Evolutionary conservation across 176 grass and related monocot genomes (phyloP).

Genomic region (Musa troglodytarum): DNA sequence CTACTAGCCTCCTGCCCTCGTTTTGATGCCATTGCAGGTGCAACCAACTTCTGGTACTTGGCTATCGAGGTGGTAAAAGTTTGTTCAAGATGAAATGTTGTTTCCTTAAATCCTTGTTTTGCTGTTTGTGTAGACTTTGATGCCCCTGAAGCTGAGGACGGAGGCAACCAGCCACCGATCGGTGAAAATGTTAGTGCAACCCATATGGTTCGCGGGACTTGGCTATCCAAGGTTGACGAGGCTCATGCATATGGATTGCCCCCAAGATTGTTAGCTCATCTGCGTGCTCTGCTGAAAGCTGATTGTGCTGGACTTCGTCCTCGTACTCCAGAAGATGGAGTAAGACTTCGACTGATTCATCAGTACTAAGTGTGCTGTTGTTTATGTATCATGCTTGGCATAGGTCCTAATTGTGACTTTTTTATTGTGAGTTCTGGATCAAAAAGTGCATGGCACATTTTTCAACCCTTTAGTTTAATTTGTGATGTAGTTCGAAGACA

Average conservation of each 20-base stretch:
- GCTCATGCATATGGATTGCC: conserved; percentile 54
- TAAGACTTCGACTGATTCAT: conserved; percentile 19
- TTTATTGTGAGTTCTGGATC: too few species aligned
- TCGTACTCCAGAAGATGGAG: conserved; percentile 25
- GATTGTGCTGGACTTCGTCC: conserved; percentile 17
- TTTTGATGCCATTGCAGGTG: too few species aligned
- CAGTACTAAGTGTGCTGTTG: too few species aligned
- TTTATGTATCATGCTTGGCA: too few species aligned
- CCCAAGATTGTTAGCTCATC: conserved; percentile 50
- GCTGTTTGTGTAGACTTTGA: conserved; percentile 53
- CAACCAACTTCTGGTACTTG: too few species aligned
- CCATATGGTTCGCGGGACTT: conserved; percentile 85
- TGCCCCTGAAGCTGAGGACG: conserved; percentile 25
- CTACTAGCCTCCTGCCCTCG: too few species aligned
- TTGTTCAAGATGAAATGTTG: not conserved
- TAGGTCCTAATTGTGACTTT: not conserved
- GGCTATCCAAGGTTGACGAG: conserved; percentile 39
- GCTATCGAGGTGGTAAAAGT: not conserved
- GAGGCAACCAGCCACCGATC: conserved; percentile 12
- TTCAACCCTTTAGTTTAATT: too few species aligned
- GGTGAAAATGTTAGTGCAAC: conserved; percentile 22
- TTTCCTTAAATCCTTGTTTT: not conserved
- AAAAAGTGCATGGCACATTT: too few species aligned
- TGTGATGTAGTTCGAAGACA: not conserved
- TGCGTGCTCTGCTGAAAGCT: conserved; percentile 48